phyloP scores from a whole-genome alignment of 495 filamentous ascomycete genomes.

The Penicillium bialowiezense region DNA sequence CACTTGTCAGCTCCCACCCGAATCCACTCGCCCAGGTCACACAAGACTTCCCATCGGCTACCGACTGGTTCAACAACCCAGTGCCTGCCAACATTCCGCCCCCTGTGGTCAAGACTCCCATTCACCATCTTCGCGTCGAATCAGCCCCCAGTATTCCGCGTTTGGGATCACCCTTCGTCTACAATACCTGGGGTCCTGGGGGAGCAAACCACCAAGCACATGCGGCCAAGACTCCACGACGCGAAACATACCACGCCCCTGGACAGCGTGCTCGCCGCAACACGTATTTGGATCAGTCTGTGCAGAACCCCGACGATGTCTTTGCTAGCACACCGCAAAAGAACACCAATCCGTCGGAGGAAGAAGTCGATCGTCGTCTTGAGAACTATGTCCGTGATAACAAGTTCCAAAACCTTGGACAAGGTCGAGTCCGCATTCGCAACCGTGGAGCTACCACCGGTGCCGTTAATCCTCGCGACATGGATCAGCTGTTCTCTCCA shows the following conservation, averaged over 20 bases:
- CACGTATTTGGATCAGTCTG: conserved; percentile 43
- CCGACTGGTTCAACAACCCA: conserved; percentile 39
- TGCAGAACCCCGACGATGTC: conserved; percentile 52
- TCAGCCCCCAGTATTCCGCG: conserved; percentile 32
- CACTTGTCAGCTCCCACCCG: conserved; percentile 74
- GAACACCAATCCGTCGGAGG: conserved; percentile 44
- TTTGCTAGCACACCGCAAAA: conserved; percentile 40
- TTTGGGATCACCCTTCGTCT: conserved; percentile 56
- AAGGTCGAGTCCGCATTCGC: conserved; percentile 49
- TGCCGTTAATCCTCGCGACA: conserved; percentile 34
- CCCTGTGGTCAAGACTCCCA: conserved; percentile 7
- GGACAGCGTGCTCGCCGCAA: conserved; percentile 47
- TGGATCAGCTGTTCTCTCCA: conserved; percentile 50
- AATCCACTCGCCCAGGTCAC: conserved; percentile 66
- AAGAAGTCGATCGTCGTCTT: conserved; percentile 45
- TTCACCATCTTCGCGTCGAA: conserved; percentile 21
- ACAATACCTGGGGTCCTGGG: conserved; percentile 56
- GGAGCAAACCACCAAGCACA: conserved; percentile 33
- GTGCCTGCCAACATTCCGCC: conserved; percentile 8
- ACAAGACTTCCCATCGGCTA: conserved; percentile 26
- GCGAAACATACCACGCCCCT: conserved; percentile 45
- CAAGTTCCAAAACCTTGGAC: conserved; percentile 40
- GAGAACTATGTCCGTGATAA: conserved; percentile 47
- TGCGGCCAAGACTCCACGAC: conserved; percentile 28
- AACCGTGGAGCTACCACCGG: conserved; percentile 50